phyloP scores from a whole-genome alignment of 345 rosid species.

The Bruguiera parviflora region DNA sequence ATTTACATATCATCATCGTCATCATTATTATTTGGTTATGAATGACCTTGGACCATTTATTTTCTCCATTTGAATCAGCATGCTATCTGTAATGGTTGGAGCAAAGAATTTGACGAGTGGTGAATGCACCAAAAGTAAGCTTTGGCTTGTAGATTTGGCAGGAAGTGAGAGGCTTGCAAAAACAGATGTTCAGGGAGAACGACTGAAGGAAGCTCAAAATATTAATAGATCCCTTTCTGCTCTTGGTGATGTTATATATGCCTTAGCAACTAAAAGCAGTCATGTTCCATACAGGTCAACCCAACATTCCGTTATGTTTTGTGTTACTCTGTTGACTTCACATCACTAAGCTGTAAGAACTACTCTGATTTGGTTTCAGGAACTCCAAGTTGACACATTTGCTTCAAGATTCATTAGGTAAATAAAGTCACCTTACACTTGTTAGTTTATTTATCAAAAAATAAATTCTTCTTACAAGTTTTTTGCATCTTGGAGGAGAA shows the following conservation, averaged over 20 bases:
- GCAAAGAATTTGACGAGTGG: constrained; percentile 78
- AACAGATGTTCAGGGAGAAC: constrained; percentile 87
- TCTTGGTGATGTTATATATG: constrained; percentile 89
- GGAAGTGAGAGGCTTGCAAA: constrained; percentile 96
- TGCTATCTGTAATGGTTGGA: constrained; percentile 86
- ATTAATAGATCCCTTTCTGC: constrained; percentile 93
- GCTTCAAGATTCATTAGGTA: constrained; percentile 96
- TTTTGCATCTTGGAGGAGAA: neutral
- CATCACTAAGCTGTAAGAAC: constrained; percentile 2
- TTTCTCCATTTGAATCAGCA: constrained; percentile 45
- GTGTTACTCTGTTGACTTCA: neutral
- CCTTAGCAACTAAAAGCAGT: constrained; percentile 79
- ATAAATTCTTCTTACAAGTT: no score
- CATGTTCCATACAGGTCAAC: constrained; percentile 86
- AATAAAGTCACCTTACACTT: constrained; percentile 3
- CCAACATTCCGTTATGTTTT: constrained; percentile 3
- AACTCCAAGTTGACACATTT: constrained; percentile 95
- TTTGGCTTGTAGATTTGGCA: constrained; percentile 97
- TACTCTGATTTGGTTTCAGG: constrained; percentile 43
- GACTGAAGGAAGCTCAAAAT: constrained; percentile 95
- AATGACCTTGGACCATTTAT: neutral
- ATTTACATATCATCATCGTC: neutral
- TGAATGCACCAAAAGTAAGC: constrained; percentile 92
- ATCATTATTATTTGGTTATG: neutral
- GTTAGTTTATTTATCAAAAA: no score